These are phyloP conservation scores for Candida ponderosae DNA, from an alignment of 805 yeast genomes.

Conservation along the genomic window DNA sequence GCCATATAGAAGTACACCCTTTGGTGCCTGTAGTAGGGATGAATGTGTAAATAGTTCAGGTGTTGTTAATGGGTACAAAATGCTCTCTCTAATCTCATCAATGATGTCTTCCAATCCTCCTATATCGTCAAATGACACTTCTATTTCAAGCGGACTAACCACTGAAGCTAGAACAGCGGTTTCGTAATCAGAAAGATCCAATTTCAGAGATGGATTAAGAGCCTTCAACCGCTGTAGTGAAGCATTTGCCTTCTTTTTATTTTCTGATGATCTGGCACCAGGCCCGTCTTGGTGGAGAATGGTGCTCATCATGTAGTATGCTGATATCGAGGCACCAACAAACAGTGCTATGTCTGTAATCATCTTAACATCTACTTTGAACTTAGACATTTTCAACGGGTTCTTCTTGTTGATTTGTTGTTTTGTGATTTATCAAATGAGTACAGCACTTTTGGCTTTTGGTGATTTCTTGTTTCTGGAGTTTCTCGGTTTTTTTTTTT, in stretches of 20 bases:
- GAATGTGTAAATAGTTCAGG: conserved; percentile 71
- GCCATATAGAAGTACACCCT: conserved; percentile 87
- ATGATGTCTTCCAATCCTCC: conserved; percentile 84
- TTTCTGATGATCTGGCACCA: conserved; percentile 44
- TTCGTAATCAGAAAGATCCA: conserved; percentile 67
- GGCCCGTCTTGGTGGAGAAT: conserved; percentile 35
- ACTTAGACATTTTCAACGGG: conserved; percentile 19
- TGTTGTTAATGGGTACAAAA: conserved; percentile 72
- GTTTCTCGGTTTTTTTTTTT: too few relatives aligned
- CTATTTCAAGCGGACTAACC: conserved; percentile 77
- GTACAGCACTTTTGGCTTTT: too few relatives aligned
- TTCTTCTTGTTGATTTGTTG: too few relatives aligned
- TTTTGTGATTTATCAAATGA: too few relatives aligned
- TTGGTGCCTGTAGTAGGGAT: conserved; percentile 81
- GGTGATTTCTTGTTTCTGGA: too few relatives aligned
- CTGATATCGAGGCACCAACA: conserved; percentile 60
- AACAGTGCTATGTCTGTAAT: conserved; percentile 41
- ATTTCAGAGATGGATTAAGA: conserved; percentile 48
- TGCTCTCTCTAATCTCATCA: conserved; percentile 82
- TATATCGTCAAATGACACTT: conserved; percentile 68
- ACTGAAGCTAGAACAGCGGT: conserved; percentile 68
- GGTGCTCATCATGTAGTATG: conserved; percentile 51
- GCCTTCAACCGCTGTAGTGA: conserved; percentile 50
- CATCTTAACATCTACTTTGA: conserved; percentile 28
- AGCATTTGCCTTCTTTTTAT: conserved; percentile 51